Percentiles rank a stretch among this genome's conserved stretches.
These are phyloP conservation scores for Fusarium mundagurra DNA, from an alignment of 2,329 filamentous ascomycete genomes.

Conservation along the genomic window DNA sequence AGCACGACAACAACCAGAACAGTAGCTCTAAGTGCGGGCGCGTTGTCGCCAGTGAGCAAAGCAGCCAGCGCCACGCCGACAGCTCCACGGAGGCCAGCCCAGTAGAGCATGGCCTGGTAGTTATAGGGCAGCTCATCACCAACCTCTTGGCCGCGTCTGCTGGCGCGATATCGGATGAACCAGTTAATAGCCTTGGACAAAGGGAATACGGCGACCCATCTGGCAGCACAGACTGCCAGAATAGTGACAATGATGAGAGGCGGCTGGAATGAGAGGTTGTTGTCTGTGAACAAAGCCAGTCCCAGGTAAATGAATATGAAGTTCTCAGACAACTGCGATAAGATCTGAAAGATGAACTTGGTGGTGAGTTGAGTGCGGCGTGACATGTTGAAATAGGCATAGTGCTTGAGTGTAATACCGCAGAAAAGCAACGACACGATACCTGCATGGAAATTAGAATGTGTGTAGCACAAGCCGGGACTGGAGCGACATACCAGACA, in stretches of 20 bases:
- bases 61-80: slow-evolving; percentile 95
- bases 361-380: slow-evolving; percentile 95
- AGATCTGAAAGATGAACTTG: slow-evolving; percentile 95
- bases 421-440: slow-evolving; percentile 98
- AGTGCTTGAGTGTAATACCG: slow-evolving; percentile 97
- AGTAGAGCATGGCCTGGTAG: slow-evolving; percentile 99
- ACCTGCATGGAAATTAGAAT: slow-evolving; percentile 61
- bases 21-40: slow-evolving; percentile 85
- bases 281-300: slow-evolving; percentile 92
- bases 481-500: slow-evolving; percentile 77
- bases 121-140: slow-evolving; percentile 91
- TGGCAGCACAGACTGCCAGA: slow-evolving; percentile 87
- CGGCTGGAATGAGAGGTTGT: slow-evolving; percentile 88
- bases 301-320: slow-evolving; percentile 99
- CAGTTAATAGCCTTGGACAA: slow-evolving; percentile 90
- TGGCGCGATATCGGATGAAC: slow-evolving; percentile 87
- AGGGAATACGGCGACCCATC: slow-evolving; percentile 95
- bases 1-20: slow-evolving; percentile 97
- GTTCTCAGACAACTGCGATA: slow-evolving; percentile 95
- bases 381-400: slow-evolving; percentile 99
- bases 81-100: slow-evolving; percentile 94
- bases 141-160: slow-evolving; percentile 76
- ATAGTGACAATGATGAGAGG: slow-evolving; percentile 94
- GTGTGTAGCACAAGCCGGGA: not conserved
- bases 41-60: slow-evolving; percentile 83